A percentile compares a stretch with the other conserved stretches of the same genome.
These are phyloP conservation scores for Hypoxylon intermedium DNA, from an alignment of 495 filamentous ascomycete genomes.

Conservation along the genomic window DNA sequence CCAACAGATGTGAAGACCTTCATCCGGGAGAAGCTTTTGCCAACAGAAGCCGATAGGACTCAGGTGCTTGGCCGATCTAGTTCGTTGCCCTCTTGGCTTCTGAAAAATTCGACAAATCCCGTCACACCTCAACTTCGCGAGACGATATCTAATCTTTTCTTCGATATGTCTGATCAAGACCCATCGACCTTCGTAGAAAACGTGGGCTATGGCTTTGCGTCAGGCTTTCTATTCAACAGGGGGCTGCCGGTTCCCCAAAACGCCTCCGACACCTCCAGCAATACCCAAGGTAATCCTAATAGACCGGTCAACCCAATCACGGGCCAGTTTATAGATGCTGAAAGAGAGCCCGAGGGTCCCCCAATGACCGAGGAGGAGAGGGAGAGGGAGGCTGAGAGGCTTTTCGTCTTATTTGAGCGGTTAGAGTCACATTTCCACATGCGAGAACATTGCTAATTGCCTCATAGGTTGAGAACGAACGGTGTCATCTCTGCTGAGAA, in stretches of 20 bases:
- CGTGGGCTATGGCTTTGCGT: constrained; percentile 91
- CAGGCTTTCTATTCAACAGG: constrained; percentile 84
- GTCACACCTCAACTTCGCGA: constrained; percentile 72
- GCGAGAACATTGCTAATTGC: constrained; percentile 3
- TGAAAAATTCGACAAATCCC: constrained; percentile 80
- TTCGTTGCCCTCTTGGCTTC: constrained; percentile 76
- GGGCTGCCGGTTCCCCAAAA: constrained; percentile 77
- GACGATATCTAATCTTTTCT: constrained; percentile 79
- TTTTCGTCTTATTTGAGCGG: constrained; percentile 97
- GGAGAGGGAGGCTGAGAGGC: constrained; percentile 87
- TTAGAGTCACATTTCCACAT: constrained; percentile 42
- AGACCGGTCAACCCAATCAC: constrained; percentile 82
- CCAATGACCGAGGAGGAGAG: constrained; percentile 92
- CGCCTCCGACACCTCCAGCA: constrained; percentile 64
- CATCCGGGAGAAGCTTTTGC: constrained; percentile 74
- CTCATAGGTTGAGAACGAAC: constrained; percentile 74
- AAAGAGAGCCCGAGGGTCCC: constrained; percentile 61
- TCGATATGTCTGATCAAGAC: constrained; percentile 82
- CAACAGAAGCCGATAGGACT: constrained; percentile 78
- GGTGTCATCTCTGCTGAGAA: constrained; percentile 86
- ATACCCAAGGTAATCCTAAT: constrained; percentile 32
- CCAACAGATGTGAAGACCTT: constrained; percentile 65
- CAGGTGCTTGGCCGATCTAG: constrained; percentile 77
- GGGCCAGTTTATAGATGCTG: constrained; percentile 79
- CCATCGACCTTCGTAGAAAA: constrained; percentile 75